Evolutionary conservation across 164 flowering plant species (phyloP).

Genomic region (Nymphaea colorata): DNA sequence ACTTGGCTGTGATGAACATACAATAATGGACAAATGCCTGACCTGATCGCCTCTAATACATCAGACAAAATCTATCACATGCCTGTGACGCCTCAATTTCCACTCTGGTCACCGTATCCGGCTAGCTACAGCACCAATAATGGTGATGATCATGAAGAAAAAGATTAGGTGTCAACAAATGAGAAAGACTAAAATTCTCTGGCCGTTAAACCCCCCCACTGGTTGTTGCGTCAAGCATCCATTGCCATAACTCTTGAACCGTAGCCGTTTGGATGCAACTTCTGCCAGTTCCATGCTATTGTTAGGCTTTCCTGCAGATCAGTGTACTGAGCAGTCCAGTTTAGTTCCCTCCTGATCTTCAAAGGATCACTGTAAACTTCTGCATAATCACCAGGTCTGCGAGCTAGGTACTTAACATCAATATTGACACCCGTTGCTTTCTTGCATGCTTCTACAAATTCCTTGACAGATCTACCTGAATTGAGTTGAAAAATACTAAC

Average conservation of each 20-base stretch:
- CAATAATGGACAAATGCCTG: neutral
- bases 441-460: conserved; percentile 94
- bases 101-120: neutral
- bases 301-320: conserved; percentile 66
- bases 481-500: neutral
- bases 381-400: conserved; percentile 95
- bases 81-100: neutral
- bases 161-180: neutral
- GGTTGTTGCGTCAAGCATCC: neutral
- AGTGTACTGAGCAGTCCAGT: conserved; percentile 83
- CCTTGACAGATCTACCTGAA: conserved; percentile 94
- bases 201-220: neutral
- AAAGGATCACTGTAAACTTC: conserved; percentile 88
- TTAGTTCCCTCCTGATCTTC: conserved; percentile 61
- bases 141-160: neutral
- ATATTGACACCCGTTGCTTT: conserved; percentile 74
- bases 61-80: neutral
- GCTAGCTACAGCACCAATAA: neutral
- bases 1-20: neutral
- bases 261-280: conserved; percentile 62
- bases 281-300: conserved; percentile 95
- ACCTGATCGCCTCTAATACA: neutral
- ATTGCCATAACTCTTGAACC: conserved; percentile 14
- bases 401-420: conserved; percentile 58
- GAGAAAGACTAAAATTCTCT: neutral